phyloP scores from a whole-genome alignment of 2,329 filamentous ascomycete genomes.

The Cladophialophora yegresii region DNA sequence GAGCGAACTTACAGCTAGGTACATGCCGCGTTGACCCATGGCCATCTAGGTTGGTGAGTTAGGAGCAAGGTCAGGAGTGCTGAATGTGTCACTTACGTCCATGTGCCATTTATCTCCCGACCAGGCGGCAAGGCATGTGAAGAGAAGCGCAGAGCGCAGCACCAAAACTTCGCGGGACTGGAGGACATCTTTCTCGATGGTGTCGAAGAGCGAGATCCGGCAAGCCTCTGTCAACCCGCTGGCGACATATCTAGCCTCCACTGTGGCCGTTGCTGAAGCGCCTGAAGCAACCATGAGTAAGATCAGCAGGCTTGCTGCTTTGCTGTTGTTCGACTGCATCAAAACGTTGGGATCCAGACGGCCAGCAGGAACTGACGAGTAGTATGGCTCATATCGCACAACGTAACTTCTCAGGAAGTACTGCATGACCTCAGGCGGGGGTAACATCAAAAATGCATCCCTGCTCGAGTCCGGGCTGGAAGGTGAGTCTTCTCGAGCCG shows the following conservation, averaged over 20 bases:
- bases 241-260: constrained; percentile 66
- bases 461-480: constrained; percentile 56
- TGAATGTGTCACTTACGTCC: constrained; percentile 48
- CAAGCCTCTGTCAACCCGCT: constrained; percentile 70
- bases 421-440: constrained; percentile 66
- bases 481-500: constrained; percentile 30
- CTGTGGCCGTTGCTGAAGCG: constrained; percentile 64
- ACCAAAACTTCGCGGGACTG: constrained; percentile 66
- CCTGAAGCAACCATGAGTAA: constrained; percentile 73
- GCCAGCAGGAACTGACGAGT: constrained; percentile 62
- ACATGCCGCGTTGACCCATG: constrained; percentile 73
- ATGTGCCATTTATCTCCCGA: constrained; percentile 77
- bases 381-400: constrained; percentile 67
- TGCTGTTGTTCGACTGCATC: constrained; percentile 62
- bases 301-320: constrained; percentile 65
- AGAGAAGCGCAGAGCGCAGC: constrained; percentile 66
- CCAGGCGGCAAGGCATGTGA: constrained; percentile 69
- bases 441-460: constrained; percentile 60
- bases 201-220: constrained; percentile 70
- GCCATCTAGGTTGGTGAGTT: constrained; percentile 51
- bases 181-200: constrained; percentile 70
- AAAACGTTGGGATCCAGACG: constrained; percentile 67
- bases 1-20: constrained; percentile 57
- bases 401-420: constrained; percentile 68
- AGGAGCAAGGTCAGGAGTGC: constrained; percentile 11